A percentile compares a stretch with the other conserved stretches of the same genome.
phyloP scores from a whole-genome alignment of 2,329 filamentous ascomycete species.

The Lasiodiplodia hormozganensis region DNA sequence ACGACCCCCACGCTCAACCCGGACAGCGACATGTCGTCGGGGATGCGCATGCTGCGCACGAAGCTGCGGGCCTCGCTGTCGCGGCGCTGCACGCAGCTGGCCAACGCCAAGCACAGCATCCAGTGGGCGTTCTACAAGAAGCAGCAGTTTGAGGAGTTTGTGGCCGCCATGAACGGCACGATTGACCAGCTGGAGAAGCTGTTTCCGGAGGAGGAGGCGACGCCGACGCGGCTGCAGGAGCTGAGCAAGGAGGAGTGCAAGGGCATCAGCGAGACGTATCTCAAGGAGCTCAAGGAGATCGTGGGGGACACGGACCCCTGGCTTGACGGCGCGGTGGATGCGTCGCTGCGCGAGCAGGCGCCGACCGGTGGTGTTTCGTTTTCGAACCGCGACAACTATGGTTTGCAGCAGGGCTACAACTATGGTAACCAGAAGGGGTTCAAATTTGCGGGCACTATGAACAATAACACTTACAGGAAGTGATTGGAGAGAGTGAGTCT shows the following conservation, averaged over 20 bases:
- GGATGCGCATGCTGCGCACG: background rate
- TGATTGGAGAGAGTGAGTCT: too few relatives aligned
- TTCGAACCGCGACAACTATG: background rate
- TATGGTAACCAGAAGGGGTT: too few relatives aligned
- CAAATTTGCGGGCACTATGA: too few relatives aligned
- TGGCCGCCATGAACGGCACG: background rate
- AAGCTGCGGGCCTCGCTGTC: background rate
- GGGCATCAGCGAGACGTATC: background rate
- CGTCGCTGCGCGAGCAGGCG: background rate
- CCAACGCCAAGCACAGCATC: background rate
- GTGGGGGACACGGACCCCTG: background rate
- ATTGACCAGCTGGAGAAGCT: background rate
- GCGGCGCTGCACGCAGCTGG: background rate
- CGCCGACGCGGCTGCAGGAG: background rate
- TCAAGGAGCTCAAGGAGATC: background rate
- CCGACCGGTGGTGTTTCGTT: background rate
- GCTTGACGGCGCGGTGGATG: background rate
- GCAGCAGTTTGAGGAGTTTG: background rate
- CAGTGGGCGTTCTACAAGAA: slow-evolving; percentile 19
- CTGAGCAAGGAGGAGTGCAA: slow-evolving; percentile 7
- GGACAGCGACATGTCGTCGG: background rate
- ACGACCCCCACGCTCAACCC: background rate
- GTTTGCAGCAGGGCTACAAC: background rate
- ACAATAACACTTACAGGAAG: too few relatives aligned
- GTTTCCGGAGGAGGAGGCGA: background rate